These are phyloP conservation scores for Nicotiana obtusifolia DNA, from an alignment of 257 asterid genomes.

Conservation along the genomic window DNA sequence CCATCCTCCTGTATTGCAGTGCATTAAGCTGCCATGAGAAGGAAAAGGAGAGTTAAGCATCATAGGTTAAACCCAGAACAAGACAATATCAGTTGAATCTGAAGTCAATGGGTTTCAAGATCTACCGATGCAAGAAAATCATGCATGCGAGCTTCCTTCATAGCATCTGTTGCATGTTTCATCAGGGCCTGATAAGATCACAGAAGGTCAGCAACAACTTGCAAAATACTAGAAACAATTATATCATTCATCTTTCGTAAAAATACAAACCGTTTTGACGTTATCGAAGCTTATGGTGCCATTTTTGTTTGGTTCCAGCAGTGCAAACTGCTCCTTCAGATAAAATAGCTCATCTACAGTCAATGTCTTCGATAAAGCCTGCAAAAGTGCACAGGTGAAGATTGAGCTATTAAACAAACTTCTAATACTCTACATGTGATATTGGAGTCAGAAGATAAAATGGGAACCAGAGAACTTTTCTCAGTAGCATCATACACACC, in stretches of 20 bases:
- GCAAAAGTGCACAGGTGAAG: slow-evolving; percentile 13
- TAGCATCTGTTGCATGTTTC: slow-evolving; percentile 74
- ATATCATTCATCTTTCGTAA: not conserved
- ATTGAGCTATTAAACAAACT: not conserved
- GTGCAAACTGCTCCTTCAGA: slow-evolving; percentile 45
- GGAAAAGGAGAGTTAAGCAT: slow-evolving; percentile 15
- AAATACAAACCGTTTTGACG: slow-evolving; percentile 31
- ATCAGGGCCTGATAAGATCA: slow-evolving; percentile 54
- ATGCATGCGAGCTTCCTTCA: slow-evolving; percentile 73
- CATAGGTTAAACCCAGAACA: not conserved
- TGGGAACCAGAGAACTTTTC: not conserved
- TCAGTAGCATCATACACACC: slow-evolving; percentile 29
- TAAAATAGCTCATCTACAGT: slow-evolving; percentile 43
- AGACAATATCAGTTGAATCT: not conserved
- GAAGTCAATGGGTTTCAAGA: not conserved
- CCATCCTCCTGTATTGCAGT: slow-evolving; percentile 93
- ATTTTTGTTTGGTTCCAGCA: slow-evolving; percentile 45
- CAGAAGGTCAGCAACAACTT: not conserved
- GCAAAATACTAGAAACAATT: not conserved
- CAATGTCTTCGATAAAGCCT: slow-evolving; percentile 52
- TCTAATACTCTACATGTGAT: not conserved
- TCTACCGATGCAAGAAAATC: slow-evolving; percentile 81
- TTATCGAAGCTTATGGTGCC: slow-evolving; percentile 46
- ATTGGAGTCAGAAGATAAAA: not conserved
- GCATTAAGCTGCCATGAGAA: slow-evolving; percentile 57